These are phyloP conservation scores for Tetrapisispora iriomotensis DNA, from an alignment of 805 yeast species.

Conservation along the genomic window DNA sequence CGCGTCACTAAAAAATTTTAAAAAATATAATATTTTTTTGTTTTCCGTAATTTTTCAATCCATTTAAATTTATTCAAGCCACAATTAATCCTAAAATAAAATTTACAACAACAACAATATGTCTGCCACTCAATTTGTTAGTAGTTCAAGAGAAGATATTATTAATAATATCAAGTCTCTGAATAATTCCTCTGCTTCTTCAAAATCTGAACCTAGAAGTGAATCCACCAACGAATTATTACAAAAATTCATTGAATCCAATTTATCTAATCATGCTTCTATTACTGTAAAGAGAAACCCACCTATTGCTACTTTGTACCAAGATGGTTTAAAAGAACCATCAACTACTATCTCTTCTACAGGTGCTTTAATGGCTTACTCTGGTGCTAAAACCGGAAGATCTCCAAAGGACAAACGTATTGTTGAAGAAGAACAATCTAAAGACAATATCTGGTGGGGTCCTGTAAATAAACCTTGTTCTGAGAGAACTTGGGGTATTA, in stretches of 20 bases:
- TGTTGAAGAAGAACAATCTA: conserved; percentile 85
- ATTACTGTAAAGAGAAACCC: conserved; percentile 74
- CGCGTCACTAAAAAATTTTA: background rate
- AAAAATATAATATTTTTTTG: too few relatives aligned
- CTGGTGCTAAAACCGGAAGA: conserved; percentile 94
- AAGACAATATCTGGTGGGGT: conserved; percentile 95
- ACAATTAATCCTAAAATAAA: background rate
- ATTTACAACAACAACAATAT: too few relatives aligned
- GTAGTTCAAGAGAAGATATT: conserved; percentile 1
- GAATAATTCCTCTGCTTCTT: background rate
- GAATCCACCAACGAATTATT: background rate
- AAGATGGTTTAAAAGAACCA: conserved; percentile 83
- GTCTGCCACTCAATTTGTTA: background rate
- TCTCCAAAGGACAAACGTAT: conserved; percentile 97
- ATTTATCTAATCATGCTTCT: conserved; percentile 37
- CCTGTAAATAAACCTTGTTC: conserved; percentile 94
- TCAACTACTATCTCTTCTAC: conserved; percentile 86
- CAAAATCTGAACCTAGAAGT: background rate
- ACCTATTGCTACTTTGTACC: conserved; percentile 84
- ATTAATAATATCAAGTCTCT: conserved; percentile 1
- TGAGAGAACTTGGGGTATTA: conserved; percentile 89
- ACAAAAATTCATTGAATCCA: background rate
- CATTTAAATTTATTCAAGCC: background rate
- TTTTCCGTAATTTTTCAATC: background rate
- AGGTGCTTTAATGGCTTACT: conserved; percentile 92